phyloP scores from a whole-genome alignment of 495 filamentous ascomycete species.

The Sphaerosporella brunnea region DNA sequence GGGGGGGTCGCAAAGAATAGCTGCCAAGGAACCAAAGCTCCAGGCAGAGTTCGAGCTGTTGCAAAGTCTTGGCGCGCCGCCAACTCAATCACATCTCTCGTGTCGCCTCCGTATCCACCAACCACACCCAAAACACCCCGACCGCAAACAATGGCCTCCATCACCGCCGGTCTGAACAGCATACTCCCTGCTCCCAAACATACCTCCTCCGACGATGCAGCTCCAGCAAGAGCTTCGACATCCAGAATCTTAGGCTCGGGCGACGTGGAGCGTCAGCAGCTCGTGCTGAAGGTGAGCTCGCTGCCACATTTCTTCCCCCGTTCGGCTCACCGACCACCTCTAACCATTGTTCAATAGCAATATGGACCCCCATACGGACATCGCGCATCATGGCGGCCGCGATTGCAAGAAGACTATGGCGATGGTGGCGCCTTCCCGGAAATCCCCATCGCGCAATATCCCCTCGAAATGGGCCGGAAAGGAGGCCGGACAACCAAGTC shows the following conservation, averaged over 20 bases:
- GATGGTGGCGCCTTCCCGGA: constrained; percentile 96
- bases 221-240: constrained; percentile 37
- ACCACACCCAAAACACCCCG: not conserved
- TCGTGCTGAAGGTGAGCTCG: constrained; percentile 57
- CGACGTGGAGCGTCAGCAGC: constrained; percentile 66
- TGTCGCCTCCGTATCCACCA: not conserved
- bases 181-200: constrained; percentile 82
- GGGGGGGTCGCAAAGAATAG: too few relatives aligned
- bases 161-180: constrained; percentile 60
- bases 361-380: constrained; percentile 75
- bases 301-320: constrained; percentile 11
- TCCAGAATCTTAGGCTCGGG: constrained; percentile 59
- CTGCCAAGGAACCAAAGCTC: too few relatives aligned
- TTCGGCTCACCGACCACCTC: not conserved
- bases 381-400: constrained; percentile 72
- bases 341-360: constrained; percentile 34
- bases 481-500: constrained; percentile 42
- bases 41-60: too few relatives aligned
- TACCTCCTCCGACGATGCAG: constrained; percentile 65
- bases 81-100: not conserved
- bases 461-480: constrained; percentile 83
- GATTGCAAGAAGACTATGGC: constrained; percentile 73
- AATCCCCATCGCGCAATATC: constrained; percentile 85
- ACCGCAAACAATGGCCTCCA: constrained; percentile 40
- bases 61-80: not conserved